Conservation (phyloP, 2,329 filamentous ascomycete species). For the Tolypocladium pustulatum region DNA sequence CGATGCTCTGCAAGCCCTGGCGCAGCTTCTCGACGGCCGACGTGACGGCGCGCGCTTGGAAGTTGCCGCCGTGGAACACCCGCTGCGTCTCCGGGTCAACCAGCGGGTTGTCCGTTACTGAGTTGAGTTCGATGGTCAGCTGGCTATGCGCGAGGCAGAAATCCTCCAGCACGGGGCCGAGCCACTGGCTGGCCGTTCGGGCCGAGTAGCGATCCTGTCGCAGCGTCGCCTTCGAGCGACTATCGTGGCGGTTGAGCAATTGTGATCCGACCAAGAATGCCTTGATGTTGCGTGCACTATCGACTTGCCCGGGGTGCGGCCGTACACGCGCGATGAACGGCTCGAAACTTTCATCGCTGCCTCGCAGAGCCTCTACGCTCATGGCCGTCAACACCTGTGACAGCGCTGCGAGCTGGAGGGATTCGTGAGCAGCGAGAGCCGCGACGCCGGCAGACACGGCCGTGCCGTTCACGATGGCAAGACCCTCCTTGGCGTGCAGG, state of each 20-base stretch:
- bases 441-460: conserved; percentile 14
- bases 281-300: conserved; percentile 38
- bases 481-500: conserved; percentile 23
- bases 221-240: conserved; percentile 7
- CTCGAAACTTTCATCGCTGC: conserved; percentile 39
- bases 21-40: conserved; percentile 45
- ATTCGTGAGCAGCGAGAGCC: conserved; percentile 23
- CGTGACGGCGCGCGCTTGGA: conserved; percentile 48
- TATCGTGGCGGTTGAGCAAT: conserved; percentile 13
- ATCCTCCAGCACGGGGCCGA: conserved; percentile 52
- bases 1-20: conserved; percentile 10
- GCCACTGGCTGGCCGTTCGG: conserved; percentile 51
- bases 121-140: conserved; percentile 46
- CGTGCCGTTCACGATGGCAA: conserved; percentile 27
- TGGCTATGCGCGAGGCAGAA: conserved; percentile 41
- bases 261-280: conserved; percentile 31
- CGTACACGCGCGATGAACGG: conserved; percentile 41
- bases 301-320: conserved; percentile 46
- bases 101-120: conserved; percentile 49
- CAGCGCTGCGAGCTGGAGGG: conserved; percentile 33
- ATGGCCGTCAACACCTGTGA: conserved; percentile 47
- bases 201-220: conserved; percentile 49
- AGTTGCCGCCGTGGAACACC: conserved; percentile 50
- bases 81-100: conserved; percentile 27
- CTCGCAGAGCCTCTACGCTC: conserved; percentile 42